Conservation (phyloP, 1,284 basidiomycete genomes). For the Wallemia mellicola region DNA sequence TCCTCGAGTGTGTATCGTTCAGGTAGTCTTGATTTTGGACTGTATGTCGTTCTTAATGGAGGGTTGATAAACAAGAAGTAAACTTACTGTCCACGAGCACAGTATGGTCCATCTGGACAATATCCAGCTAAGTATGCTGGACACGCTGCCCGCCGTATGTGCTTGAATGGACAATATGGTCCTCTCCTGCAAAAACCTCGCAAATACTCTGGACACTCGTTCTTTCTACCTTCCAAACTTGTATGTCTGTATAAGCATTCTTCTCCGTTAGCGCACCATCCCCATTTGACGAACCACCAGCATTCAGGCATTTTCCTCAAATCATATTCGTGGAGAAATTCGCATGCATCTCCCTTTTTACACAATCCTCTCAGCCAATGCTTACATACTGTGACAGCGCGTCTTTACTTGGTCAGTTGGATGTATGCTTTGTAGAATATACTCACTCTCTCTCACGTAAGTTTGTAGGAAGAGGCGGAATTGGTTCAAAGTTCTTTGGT, state of each 20-base stretch:
- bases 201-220: constrained; percentile 78
- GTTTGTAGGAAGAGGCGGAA: constrained; percentile 44
- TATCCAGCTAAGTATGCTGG: constrained; percentile 77
- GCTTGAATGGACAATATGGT: constrained; percentile 66
- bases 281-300: constrained; percentile 94
- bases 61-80: constrained; percentile 1
- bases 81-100: constrained; percentile 66
- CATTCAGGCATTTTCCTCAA: constrained; percentile 96
- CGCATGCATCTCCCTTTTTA: constrained; percentile 93
- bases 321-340: constrained; percentile 98
- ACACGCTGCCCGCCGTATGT: constrained; percentile 68
- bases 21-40: constrained; percentile 42
- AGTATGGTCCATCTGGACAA: constrained; percentile 76
- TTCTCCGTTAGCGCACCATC: constrained; percentile 90
- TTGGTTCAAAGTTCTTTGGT: constrained; percentile 54
- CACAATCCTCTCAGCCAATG: constrained; percentile 95
- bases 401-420: constrained; percentile 2
- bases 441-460: constrained; percentile 49
- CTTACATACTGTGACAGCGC: constrained; percentile 42
- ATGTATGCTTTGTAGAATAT: neutral
- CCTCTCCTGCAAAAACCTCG: constrained; percentile 84
- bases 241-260: constrained; percentile 96
- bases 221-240: constrained; percentile 29
- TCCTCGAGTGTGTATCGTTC: constrained; percentile 19
- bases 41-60: constrained; percentile 10